Base-by-base conservation (phyloP, 306 rosid species). In the Citrullus colocynthis region DNA sequence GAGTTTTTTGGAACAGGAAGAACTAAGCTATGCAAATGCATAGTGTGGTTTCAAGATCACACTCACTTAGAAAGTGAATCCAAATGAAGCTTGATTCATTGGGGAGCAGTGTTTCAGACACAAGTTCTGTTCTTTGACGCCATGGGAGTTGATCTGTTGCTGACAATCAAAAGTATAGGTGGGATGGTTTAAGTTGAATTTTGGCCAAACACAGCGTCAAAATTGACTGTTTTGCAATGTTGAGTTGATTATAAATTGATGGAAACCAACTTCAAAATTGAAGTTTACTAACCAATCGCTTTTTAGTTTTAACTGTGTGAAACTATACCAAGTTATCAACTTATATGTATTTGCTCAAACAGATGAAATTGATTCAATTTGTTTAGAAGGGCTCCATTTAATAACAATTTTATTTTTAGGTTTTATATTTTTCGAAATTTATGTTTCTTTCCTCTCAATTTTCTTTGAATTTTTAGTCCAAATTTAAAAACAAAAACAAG, bases 1-100 rank as follows among this genome's bases (percentile, higher is more conserved):
- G 20, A 58, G 74, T 34, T 63, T 44, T 72, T 34, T 52, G 55
- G 57, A 61, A 72, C 87, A 78, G 28, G 69, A 76, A 14, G 74
- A 85, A 6, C 7, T 18, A 67, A 67, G 54, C 5, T 72, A 30
- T 12, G 24, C 15, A 73, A 7, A 49, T 30, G 39, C 44, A 51
- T 73, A 73, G 51, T 15, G 41, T 71, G 17, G 45, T 39, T 67
- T 67, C 42, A 36, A 63, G 39, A 4, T 36, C 39, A 36, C 52
- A 48, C 15, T 5, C 5, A 13, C 54, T 48, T 48, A 48, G 54
- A 48, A 48, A 48, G 54, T 48, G 54, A 48, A 3, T 48, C 3
- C 54, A 48, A 48, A 48, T 24, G 69, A 44, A 34, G 13, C 3
- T 18, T 67, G 54, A 41, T 70, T 24, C 6, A 41, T 1, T 11